Evolutionary conservation across 164 flowering plant genomes (phyloP).

Genomic region (Akebia trifoliata): DNA sequence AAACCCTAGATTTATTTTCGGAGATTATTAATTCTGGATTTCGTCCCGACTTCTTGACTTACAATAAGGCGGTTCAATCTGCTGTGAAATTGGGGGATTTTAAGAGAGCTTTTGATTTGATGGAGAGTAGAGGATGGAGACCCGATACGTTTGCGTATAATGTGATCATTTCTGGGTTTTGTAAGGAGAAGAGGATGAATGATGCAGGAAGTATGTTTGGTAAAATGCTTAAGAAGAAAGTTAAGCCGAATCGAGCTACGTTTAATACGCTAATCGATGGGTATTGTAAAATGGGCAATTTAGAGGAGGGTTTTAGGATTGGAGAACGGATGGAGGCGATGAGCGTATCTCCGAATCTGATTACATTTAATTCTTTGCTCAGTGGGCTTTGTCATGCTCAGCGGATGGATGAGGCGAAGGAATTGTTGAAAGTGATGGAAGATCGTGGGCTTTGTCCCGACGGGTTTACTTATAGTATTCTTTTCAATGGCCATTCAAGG

Average conservation of each 20-base stretch:
- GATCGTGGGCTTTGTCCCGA: conserved; percentile 47
- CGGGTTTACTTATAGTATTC: conserved; percentile 47
- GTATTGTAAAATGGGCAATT: no score
- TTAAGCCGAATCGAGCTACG: conserved; percentile 36
- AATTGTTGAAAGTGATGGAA: conserved; percentile 50
- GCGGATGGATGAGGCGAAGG: conserved; percentile 41
- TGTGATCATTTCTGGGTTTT: conserved; percentile 54
- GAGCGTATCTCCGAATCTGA: conserved; percentile 36
- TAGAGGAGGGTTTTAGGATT: conserved; percentile 43
- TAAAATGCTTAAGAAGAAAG: conserved; percentile 41
- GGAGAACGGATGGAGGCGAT: conserved; percentile 41
- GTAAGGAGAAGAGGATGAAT: conserved; percentile 39
- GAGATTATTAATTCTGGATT: conserved; percentile 32
- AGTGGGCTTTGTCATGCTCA: conserved; percentile 43
- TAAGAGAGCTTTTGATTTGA: conserved; percentile 39
- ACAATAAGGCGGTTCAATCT: conserved; percentile 65
- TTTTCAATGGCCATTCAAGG: conserved; percentile 46
- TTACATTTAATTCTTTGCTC: conserved; percentile 59
- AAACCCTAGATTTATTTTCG: conserved; percentile 28
- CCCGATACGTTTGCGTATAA: conserved; percentile 55
- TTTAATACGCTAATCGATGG: conserved; percentile 69
- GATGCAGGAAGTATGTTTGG: conserved; percentile 59
- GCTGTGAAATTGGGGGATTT: conserved; percentile 58
- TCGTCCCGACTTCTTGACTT: conserved; percentile 33
- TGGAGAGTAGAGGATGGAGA: conserved; percentile 33